These are phyloP conservation scores for Pseudopyricularia cyperi DNA, from an alignment of 2,329 filamentous ascomycete genomes.

Conservation along the genomic window DNA sequence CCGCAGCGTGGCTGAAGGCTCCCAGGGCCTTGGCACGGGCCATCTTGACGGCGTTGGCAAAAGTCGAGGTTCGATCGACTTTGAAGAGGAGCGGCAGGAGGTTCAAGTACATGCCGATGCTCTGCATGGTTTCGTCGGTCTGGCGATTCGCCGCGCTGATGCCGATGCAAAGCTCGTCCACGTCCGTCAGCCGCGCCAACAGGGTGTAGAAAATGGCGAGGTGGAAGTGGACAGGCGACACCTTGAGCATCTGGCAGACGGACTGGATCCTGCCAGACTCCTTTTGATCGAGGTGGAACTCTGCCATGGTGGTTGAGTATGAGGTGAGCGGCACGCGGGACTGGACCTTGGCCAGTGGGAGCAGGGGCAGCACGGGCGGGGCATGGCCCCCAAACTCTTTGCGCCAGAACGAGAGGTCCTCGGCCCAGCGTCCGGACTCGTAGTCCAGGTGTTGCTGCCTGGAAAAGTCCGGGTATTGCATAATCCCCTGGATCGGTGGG, in stretches of 20 bases:
- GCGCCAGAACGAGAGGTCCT: conserved; percentile 21
- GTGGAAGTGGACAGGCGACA: conserved; percentile 20
- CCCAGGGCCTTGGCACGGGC: conserved; percentile 12
- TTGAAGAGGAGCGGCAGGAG: conserved; percentile 21
- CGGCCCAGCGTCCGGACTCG: conserved; percentile 6
- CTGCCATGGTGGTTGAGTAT: not conserved
- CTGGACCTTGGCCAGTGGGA: conserved; percentile 14
- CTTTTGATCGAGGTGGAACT: not conserved
- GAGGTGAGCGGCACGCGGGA: conserved; percentile 9
- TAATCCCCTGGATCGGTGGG: conserved; percentile 4
- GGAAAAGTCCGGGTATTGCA: conserved; percentile 23
- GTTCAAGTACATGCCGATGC: conserved; percentile 24
- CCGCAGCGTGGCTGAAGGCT: conserved; percentile 25
- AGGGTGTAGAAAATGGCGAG: conserved; percentile 18
- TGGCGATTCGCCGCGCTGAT: conserved; percentile 22
- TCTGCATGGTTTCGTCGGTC: conserved; percentile 12
- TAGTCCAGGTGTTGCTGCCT: not conserved
- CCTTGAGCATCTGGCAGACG: conserved; percentile 8
- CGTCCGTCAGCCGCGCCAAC: conserved; percentile 12
- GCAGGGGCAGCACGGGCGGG: conserved; percentile 15
- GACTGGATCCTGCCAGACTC: conserved; percentile 12
- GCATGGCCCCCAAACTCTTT: conserved; percentile 11
- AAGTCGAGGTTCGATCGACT: conserved; percentile 16
- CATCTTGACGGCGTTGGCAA: conserved; percentile 16
- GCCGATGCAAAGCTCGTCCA: conserved; percentile 23